A percentile compares a stretch with the other conserved stretches of the same genome.
Evolutionary conservation across 2,329 filamentous ascomycete genomes (phyloP).

Genomic region (Aspergillus carbonarius): DNA sequence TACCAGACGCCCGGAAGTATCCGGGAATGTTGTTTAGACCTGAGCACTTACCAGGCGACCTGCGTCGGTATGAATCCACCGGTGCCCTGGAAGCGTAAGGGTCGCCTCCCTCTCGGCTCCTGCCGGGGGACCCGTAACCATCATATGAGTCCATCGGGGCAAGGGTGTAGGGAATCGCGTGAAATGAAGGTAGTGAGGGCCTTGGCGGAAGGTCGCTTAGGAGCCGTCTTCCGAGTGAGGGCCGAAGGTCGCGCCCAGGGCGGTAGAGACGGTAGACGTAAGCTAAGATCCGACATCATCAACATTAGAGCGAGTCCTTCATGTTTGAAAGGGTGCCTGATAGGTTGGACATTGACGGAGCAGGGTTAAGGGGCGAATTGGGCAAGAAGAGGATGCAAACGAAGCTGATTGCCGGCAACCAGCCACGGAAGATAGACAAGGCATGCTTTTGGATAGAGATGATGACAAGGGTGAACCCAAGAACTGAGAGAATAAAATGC

Average conservation of each 20-base stretch:
- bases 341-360: constrained; percentile 23
- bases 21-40: background rate
- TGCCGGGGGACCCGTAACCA: constrained; percentile 45
- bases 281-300: constrained; percentile 41
- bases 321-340: constrained; percentile 20
- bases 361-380: constrained; percentile 22
- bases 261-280: constrained; percentile 15
- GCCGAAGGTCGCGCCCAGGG: constrained; percentile 3
- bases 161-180: background rate
- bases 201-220: background rate
- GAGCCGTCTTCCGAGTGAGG: background rate
- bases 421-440: constrained; percentile 16
- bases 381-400: constrained; percentile 24
- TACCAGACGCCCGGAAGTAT: background rate
- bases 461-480: constrained; percentile 14
- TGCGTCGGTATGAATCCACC: constrained; percentile 45
- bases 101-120: constrained; percentile 43
- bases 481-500: constrained; percentile 19
- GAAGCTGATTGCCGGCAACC: constrained; percentile 18
- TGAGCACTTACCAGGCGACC: constrained; percentile 46
- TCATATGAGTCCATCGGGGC: constrained; percentile 49
- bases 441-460: constrained; percentile 11
- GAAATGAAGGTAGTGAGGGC: background rate
- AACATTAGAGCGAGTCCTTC: constrained; percentile 36
- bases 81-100: constrained; percentile 32